A percentile compares a stretch with the other conserved stretches of the same genome.
phyloP scores from a whole-genome alignment of 192 early-diverging fungal genomes.

The Coemansia sp. region DNA sequence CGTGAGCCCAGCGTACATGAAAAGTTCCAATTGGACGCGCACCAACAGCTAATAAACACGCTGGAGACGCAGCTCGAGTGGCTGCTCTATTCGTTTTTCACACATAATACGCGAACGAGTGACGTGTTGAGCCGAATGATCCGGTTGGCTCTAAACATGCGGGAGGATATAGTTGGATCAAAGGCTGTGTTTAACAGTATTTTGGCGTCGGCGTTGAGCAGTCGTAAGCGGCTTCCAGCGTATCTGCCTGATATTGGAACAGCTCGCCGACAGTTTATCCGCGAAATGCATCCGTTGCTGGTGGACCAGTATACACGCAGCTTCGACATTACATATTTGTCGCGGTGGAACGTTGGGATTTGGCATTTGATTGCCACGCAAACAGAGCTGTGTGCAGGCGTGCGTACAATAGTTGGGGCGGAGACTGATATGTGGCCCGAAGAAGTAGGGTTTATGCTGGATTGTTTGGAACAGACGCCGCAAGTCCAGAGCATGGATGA shows the following conservation, averaged over 20 bases:
- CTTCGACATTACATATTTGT: constrained; percentile 44
- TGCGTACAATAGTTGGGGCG: constrained; percentile 38
- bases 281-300: constrained; percentile 23
- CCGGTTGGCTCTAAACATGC: constrained; percentile 25
- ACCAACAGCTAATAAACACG: constrained; percentile 27
- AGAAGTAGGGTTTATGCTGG: constrained; percentile 40
- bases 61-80: constrained; percentile 49
- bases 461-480: constrained; percentile 25
- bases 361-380: constrained; percentile 44
- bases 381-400: constrained; percentile 22
- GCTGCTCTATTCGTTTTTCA: constrained; percentile 44
- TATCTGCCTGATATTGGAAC: constrained; percentile 43
- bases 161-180: constrained; percentile 47
- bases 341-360: constrained; percentile 39
- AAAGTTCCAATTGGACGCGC: constrained; percentile 26
- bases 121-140: constrained; percentile 19
- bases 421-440: constrained; percentile 47
- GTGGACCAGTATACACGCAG: constrained; percentile 15
- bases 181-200: constrained; percentile 38
- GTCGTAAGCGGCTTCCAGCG: constrained; percentile 23
- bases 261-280: constrained; percentile 27
- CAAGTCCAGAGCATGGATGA: background rate
- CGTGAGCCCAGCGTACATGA: constrained; percentile 48
- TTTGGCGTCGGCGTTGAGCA: constrained; percentile 19
- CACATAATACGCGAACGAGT: constrained; percentile 11